Conservation (phyloP, 768 basidiomycete genomes). For the Pulveroboletus ravenelii region DNA sequence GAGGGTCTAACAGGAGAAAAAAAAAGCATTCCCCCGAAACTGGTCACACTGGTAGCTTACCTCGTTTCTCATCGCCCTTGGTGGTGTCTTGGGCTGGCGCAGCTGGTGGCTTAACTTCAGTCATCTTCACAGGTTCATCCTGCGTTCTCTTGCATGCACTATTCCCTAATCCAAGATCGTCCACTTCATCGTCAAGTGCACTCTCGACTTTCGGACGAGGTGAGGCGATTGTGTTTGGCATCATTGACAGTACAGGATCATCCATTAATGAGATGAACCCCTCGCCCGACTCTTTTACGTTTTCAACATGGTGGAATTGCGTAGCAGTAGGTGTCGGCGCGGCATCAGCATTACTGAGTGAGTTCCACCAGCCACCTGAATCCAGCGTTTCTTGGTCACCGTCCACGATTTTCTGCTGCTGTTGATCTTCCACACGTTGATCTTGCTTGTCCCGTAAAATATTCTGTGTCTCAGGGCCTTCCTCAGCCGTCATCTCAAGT, state of each 20-base stretch:
- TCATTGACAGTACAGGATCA: constrained; percentile 41
- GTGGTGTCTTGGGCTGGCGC: constrained; percentile 15
- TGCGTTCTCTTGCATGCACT: constrained; percentile 38
- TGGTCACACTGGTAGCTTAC: constrained; percentile 15
- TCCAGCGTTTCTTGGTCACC: constrained; percentile 36
- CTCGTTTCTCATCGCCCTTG: constrained; percentile 28
- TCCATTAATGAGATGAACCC: constrained; percentile 87
- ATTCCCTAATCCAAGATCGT: constrained; percentile 92
- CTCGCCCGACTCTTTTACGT: constrained; percentile 39
- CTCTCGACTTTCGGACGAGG: constrained; percentile 9
- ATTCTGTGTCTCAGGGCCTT: constrained; percentile 12
- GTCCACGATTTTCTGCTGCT: constrained; percentile 16
- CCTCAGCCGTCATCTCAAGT: constrained; percentile 30
- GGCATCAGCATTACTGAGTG: constrained; percentile 36
- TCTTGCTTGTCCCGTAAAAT: constrained; percentile 1
- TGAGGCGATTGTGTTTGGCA: constrained; percentile 17
- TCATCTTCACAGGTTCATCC: constrained; percentile 24
- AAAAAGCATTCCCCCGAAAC: background rate
- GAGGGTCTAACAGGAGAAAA: constrained; percentile 2
- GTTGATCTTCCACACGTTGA: constrained; percentile 6
- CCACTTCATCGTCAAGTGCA: constrained; percentile 54
- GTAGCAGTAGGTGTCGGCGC: constrained; percentile 64
- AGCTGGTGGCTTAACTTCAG: constrained; percentile 20
- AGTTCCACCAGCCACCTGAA: constrained; percentile 60
- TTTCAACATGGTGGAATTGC: constrained; percentile 55